Percentiles rank a stretch among this genome's conserved stretches.
phyloP scores from a whole-genome alignment of 116 monocot species.

The Zostera marina region DNA sequence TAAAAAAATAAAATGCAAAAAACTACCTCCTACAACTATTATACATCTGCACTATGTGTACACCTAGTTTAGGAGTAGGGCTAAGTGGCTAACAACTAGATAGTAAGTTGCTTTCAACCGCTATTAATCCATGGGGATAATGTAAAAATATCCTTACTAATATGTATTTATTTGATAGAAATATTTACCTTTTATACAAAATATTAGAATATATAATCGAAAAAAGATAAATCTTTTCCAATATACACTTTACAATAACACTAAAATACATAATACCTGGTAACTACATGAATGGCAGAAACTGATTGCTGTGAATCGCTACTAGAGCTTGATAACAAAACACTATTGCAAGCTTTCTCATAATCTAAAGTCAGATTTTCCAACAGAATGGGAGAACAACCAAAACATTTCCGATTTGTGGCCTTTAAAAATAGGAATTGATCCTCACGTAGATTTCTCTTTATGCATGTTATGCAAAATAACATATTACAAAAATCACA shows the following conservation, averaged over 20 bases:
- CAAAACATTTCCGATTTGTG: conserved; percentile 61
- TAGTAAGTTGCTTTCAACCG: too few species aligned
- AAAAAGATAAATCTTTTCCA: not conserved
- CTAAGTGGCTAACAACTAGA: too few species aligned
- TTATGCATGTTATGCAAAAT: conserved; percentile 59
- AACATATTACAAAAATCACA: conserved; percentile 51
- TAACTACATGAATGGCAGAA: conserved; percentile 19
- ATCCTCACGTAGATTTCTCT: conserved; percentile 62
- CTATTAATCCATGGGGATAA: too few species aligned
- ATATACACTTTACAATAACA: too few species aligned
- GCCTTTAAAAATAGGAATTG: conserved; percentile 24
- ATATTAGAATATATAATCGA: not conserved
- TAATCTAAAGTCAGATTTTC: conserved; percentile 36
- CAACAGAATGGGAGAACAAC: conserved; percentile 54
- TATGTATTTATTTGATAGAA: not conserved
- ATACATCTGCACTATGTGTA: too few species aligned
- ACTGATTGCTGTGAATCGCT: conserved; percentile 39
- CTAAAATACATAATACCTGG: conserved; percentile 19
- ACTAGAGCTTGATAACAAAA: conserved; percentile 24
- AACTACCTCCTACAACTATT: too few species aligned
- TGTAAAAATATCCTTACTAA: too few species aligned
- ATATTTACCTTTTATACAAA: too few species aligned
- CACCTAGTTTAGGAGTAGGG: too few species aligned
- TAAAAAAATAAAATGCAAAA: too few species aligned
- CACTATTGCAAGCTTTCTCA: conserved; percentile 27